phyloP scores from a whole-genome alignment of 75 land plant species.

The Sequoia sempervirens region DNA sequence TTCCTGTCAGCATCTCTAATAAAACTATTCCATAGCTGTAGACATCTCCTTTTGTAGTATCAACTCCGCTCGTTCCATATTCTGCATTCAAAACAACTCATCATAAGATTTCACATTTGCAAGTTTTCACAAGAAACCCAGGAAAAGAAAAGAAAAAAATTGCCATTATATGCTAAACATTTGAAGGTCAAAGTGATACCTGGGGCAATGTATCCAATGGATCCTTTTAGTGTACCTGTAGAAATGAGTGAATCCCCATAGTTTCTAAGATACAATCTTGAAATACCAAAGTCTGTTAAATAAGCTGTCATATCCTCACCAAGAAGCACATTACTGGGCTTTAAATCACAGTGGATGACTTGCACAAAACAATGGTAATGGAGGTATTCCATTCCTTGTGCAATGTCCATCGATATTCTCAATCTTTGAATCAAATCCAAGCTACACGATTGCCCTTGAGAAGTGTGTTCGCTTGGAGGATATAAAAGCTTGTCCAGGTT shows the following conservation, averaged over 20 bases:
- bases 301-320: conserved; percentile 22
- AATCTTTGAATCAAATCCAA: conserved; percentile 12
- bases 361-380: conserved; percentile 28
- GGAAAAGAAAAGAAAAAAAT: too few species aligned
- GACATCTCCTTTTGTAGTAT: conserved; percentile 4
- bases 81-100: not conserved
- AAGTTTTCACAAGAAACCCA: too few species aligned
- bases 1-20: not conserved
- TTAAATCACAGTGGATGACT: conserved; percentile 25
- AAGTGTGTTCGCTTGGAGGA: not conserved
- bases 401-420: conserved; percentile 20
- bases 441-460: not conserved
- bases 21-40: conserved; percentile 9
- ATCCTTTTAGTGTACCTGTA: not conserved
- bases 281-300: conserved; percentile 20
- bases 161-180: too few species aligned
- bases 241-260: not conserved
- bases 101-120: too few species aligned
- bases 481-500: not conserved
- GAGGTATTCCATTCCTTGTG: conserved; percentile 22
- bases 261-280: not conserved
- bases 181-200: not conserved
- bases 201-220: conserved; percentile 3
- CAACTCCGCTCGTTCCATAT: not conserved
- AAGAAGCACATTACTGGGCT: conserved; percentile 20